Evolutionary conservation across 139 green algal genomes (phyloP), one percentile per base, ranked within the genome.

Genomic region (Ulvella scutata): DNA sequence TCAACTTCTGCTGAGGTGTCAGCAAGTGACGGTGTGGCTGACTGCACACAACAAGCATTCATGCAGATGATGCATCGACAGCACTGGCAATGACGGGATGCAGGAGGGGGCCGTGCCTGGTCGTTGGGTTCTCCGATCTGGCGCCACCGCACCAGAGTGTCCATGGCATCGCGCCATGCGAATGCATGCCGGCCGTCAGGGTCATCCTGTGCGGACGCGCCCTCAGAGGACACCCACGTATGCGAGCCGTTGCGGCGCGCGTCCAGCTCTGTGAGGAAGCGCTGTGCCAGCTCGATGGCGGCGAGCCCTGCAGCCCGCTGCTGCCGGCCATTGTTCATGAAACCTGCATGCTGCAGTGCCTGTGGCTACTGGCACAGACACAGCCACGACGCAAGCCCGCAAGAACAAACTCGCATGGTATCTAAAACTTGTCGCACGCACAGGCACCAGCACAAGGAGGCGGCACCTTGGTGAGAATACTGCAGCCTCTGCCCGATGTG

Each of bases 61-160:
- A n/a, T n/a, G n/a, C n/a, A n/a, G n/a, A n/a, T n/a, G n/a, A n/a
- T n/a, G n/a, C n/a, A n/a, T n/a, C n/a, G n/a, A n/a, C n/a, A n/a
- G n/a, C n/a, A n/a, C n/a, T n/a, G n/a, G n/a, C n/a, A n/a, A n/a
- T n/a, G n/a, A n/a, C n/a, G n/a, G n/a, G n/a, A n/a, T n/a, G n/a
- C n/a, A n/a, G n/a, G n/a, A n/a, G n/a, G n/a, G n/a, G n/a, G n/a
- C 3, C 82, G 23, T 26, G 89, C 90, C 78, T 95, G 91, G 79
- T 97, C 92, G 38, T 91, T 93, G 4, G 92, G 92, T 79, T 97
- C 92, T 20, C 85, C 81, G 51, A 97, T 80, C 90, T 97, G 92
- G n/a, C 92, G 82, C 92, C 92, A 97, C 77, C 90, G 90, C 37
- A 97, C 92, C 35, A 95, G 77, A 21, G 95, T 87, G 82, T 96